Base-by-base conservation (phyloP, 2,329 filamentous ascomycete species). In the Trichoderma koningiopsis region DNA sequence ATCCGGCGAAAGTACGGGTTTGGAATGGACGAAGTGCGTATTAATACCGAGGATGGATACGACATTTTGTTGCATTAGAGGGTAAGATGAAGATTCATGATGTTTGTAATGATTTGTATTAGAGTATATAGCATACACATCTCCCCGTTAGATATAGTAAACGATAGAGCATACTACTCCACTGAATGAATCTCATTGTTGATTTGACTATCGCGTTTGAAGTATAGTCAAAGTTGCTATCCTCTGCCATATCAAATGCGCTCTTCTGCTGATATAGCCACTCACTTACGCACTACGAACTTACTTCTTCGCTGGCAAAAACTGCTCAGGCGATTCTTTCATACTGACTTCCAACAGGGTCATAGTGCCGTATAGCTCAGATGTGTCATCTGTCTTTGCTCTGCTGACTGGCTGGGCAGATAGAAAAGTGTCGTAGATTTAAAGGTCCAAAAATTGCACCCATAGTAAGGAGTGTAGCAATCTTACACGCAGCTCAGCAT, bases 1-100 rank as follows among this genome's bases (percentile, higher is more conserved):
- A 88, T 93, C 47, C 83, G 92, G 68, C 83, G 91, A 43, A 92
- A 92, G 79, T 94, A 93, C 73, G 89, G 89, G 1, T 83, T 87
- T 69, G 84, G 86, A 2, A 83, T 83, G 22, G 89, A 91, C 61
- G 85, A 86, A 74, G 88, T 89, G 71, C 84, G 84, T 73, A 92
- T 92, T 65, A 35, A 35, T 14, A 86, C 84, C 60, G 87, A 88
- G 76, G 90, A 91, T 72, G 89, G 90, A 1, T 92, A 92, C 73
- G 89, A 92, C 74, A 92, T 94, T 74, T 74, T 92, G 71, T 81
- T 93, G 19, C 72, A 76, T 62, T 80, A 72, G 68, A 72, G 24
- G 56, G 24, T 4, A n/a, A 14, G 10, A n/a, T 7, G 5, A 47
- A 14, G 27, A 5, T 55, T 22, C 27, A 49, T 22, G 31, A n/a